These are phyloP conservation scores for Trypanosoma mega DNA, from an alignment of 208 protist genomes.

Conservation along the genomic window DNA sequence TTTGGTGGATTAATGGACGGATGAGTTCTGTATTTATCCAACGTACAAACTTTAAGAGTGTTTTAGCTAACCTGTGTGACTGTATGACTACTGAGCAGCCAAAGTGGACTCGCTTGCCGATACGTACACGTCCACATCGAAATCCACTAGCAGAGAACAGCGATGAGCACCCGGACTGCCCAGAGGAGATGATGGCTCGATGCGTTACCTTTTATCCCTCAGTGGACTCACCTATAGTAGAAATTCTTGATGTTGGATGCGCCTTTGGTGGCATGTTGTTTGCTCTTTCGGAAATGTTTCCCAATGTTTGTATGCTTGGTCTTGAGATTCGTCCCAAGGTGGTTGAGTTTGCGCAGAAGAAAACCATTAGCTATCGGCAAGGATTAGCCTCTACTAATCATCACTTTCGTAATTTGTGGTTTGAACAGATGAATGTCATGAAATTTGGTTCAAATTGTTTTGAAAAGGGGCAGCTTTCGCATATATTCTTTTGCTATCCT, in stretches of 20 bases:
- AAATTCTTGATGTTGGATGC: constrained; percentile 97
- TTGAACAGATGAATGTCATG: constrained; percentile 97
- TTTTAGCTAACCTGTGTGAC: neutral
- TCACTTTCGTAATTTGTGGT: constrained; percentile 94
- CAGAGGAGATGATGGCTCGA: constrained; percentile 52
- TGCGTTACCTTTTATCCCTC: constrained; percentile 38
- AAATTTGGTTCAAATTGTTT: constrained; percentile 98
- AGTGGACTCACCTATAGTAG: constrained; percentile 42
- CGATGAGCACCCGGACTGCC: constrained; percentile 79
- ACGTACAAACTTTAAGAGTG: neutral
- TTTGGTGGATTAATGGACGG: neutral
- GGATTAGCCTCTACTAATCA: constrained; percentile 27
- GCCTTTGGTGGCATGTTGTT: constrained; percentile 97
- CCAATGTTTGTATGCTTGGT: constrained; percentile 92
- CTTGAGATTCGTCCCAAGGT: constrained; percentile 97
- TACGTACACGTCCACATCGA: constrained; percentile 89
- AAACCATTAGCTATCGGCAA: constrained; percentile 48
- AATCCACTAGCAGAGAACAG: constrained; percentile 93
- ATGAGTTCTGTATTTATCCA: no score
- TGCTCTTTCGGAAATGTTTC: constrained; percentile 87
- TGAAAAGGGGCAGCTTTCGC: constrained; percentile 92
- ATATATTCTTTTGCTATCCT: constrained; percentile 98
- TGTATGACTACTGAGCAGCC: constrained; percentile 28
- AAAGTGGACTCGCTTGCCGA: constrained; percentile 86
- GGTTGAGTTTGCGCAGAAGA: constrained; percentile 89